phyloP scores from a whole-genome alignment of 371 early-diverging fungal species.

The Rhizopus microsporus region DNA sequence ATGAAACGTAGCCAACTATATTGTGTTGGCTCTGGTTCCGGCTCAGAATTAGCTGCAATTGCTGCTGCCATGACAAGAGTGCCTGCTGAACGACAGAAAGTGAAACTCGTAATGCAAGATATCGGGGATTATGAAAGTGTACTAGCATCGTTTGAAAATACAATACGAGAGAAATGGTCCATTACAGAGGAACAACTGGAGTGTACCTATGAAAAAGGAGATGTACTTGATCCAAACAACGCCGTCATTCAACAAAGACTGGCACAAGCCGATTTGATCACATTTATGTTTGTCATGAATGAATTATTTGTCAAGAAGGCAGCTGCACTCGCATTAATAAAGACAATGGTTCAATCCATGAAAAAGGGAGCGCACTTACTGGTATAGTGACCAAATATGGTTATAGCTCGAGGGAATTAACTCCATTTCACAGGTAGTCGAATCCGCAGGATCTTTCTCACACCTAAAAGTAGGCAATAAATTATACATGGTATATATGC shows the following conservation, averaged over 20 bases:
- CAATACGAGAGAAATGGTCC: conserved; percentile 36
- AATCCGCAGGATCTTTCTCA: conserved; percentile 94
- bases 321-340: conserved; percentile 75
- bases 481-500: conserved; percentile 84
- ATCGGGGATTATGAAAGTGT: conserved; percentile 67
- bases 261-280: conserved; percentile 70
- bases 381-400: conserved; percentile 39
- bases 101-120: conserved; percentile 67
- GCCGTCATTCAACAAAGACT: conserved; percentile 43
- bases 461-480: conserved; percentile 75
- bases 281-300: conserved; percentile 90
- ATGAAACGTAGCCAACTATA: conserved; percentile 44
- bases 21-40: conserved; percentile 85
- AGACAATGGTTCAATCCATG: conserved; percentile 65
- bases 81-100: conserved; percentile 45
- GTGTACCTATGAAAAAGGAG: conserved; percentile 43
- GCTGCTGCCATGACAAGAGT: conserved; percentile 71
- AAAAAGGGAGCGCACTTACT: conserved; percentile 71
- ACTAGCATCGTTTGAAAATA: conserved; percentile 32
- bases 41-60: conserved; percentile 84
- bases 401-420: background rate
- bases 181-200: conserved; percentile 29
- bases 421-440: conserved; percentile 65
- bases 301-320: conserved; percentile 84
- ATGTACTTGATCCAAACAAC: conserved; percentile 42